Percentiles rank a stretch among this genome's conserved stretches.
Evolutionary conservation across 2,329 filamentous ascomycete genomes (phyloP).

Genomic region (Helotiales sp.): DNA sequence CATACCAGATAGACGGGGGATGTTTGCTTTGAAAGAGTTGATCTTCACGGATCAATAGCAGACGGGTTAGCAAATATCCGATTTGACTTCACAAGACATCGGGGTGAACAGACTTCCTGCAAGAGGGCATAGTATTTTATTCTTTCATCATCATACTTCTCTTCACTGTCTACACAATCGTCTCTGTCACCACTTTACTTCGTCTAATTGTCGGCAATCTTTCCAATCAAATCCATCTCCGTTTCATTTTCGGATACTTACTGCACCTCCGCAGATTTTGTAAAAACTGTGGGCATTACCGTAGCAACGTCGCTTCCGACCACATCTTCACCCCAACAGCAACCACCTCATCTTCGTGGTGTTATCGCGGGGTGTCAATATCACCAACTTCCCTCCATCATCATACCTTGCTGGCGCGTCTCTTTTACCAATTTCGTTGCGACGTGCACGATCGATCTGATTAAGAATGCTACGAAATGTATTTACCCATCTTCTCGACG

Average conservation of each 20-base stretch:
- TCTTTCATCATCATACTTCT: no score
- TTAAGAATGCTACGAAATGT: no score
- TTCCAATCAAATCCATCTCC: background rate
- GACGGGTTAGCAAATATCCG: no score
- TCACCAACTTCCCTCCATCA: background rate
- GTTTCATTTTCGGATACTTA: background rate
- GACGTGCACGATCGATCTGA: background rate
- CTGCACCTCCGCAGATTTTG: no score
- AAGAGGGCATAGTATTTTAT: no score
- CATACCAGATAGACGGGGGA: constrained; percentile 4
- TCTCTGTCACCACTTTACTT: background rate
- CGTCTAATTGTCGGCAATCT: no score
- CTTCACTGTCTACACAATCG: no score
- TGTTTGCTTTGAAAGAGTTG: background rate
- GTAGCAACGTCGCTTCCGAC: no score
- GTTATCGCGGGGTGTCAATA: constrained; percentile 2
- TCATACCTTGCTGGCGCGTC: constrained; percentile 14
- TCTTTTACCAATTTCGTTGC: background rate
- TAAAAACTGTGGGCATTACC: constrained; percentile 2
- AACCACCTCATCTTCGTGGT: background rate
- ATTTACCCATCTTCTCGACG: no score
- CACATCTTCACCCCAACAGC: background rate
- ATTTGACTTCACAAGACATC: no score
- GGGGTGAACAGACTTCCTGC: no score
- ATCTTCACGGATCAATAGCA: background rate